phyloP scores from a whole-genome alignment of 2,329 filamentous ascomycete species.

The Erysiphe neolycopersici region DNA sequence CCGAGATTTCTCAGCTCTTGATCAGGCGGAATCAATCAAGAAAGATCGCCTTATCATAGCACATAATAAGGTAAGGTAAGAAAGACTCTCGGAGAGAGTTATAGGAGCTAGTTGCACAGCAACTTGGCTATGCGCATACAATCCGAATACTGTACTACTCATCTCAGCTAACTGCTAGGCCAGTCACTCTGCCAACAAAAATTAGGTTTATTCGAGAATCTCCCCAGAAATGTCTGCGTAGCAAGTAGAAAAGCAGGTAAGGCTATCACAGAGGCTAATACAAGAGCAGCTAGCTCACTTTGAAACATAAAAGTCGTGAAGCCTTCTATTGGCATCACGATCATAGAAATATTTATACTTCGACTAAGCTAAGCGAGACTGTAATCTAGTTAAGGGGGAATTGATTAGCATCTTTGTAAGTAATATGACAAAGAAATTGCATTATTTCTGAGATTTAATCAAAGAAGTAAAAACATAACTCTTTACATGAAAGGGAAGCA shows the following conservation, averaged over 20 bases:
- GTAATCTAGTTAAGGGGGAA: too few species aligned
- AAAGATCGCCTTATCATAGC: neutral
- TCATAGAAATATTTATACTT: too few species aligned
- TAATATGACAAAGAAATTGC: too few species aligned
- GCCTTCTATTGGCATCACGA: too few species aligned
- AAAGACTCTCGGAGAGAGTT: neutral
- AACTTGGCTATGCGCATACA: neutral
- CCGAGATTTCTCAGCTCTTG: neutral
- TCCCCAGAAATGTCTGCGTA: neutral
- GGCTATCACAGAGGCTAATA: too few species aligned
- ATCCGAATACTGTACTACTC: neutral
- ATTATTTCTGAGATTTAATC: too few species aligned
- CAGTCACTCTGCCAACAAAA: neutral
- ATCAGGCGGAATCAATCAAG: neutral
- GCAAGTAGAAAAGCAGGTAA: neutral
- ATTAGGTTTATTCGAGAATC: neutral
- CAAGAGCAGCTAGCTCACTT: too few species aligned
- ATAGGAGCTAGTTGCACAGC: neutral
- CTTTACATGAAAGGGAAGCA: too few species aligned
- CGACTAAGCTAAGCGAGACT: too few species aligned
- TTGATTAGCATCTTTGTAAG: too few species aligned
- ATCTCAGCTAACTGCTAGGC: neutral
- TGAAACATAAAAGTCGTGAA: too few species aligned
- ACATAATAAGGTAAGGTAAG: neutral
- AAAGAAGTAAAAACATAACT: too few species aligned